Evolutionary conservation across 495 filamentous ascomycete species (phyloP).

Genomic region (Hyaloscypha hepaticicola): DNA sequence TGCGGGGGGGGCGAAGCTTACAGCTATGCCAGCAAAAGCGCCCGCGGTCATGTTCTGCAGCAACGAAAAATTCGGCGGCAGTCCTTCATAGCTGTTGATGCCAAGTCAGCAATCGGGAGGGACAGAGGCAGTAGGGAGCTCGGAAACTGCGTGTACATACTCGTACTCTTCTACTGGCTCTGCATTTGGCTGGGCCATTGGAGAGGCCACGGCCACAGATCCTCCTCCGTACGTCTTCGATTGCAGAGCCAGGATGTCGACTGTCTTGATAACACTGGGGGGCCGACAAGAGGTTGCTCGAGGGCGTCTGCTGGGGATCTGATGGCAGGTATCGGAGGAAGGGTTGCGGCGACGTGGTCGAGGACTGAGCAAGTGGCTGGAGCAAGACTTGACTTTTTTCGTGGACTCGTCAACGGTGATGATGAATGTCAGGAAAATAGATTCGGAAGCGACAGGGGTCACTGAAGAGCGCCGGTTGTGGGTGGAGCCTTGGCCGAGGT

Average conservation of each 20-base stretch:
- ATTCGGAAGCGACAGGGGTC: conserved; percentile 9
- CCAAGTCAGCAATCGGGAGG: conserved; percentile 25
- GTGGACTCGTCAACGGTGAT: neutral
- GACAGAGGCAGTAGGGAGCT: neutral
- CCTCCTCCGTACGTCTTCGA: conserved; percentile 47
- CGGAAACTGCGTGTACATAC: conserved; percentile 37
- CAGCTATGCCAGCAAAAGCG: conserved; percentile 95
- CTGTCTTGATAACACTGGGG: conserved; percentile 18
- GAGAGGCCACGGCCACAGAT: conserved; percentile 51
- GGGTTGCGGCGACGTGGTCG: neutral
- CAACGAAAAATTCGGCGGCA: conserved; percentile 60
- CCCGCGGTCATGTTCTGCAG: conserved; percentile 85
- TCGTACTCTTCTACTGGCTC: conserved; percentile 57
- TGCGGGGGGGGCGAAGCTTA: conserved; percentile 44
- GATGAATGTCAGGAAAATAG: conserved; percentile 1
- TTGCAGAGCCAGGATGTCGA: conserved; percentile 57
- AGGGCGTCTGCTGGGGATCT: neutral
- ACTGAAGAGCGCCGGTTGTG: neutral
- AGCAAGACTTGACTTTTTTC: neutral
- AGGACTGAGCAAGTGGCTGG: neutral
- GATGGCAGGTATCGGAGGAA: neutral
- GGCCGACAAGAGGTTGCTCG: neutral
- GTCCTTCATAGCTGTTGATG: conserved; percentile 51
- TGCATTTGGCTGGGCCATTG: conserved; percentile 58
- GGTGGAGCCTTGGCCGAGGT: no score